Base-by-base conservation (phyloP, 352 stramenopile species). In the Elongisporangium prolatum region DNA sequence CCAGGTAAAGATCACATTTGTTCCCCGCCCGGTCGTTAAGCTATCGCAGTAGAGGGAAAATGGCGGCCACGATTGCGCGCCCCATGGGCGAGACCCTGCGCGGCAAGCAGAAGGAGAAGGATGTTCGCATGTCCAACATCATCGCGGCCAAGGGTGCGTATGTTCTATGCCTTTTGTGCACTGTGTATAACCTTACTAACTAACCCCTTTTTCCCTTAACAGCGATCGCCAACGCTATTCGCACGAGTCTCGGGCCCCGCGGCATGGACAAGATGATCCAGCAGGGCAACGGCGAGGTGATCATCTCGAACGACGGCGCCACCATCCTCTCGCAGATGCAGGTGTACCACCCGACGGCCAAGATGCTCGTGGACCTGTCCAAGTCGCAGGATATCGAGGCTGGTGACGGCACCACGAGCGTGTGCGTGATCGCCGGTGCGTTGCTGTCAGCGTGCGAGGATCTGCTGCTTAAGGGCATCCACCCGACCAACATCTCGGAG, bases 201-300 rank as follows among this genome's bases (percentile, higher is more conserved):
- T 48, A 6, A 57, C 18, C 28, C 52, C n/a, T 48, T 28, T 47
- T 50, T 57, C 9, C n/a, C 2, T 40, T 20, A 7, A 3, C 48
- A 94, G 97, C 97, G 21, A 98, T 99, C 14, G 97, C 97, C 8
- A 97, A 99, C 75, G 96, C 97, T 37, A 97, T 99, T 65, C 91
- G 97, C 57, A 99, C 97, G 59, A 98, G 91, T 59, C 82, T 99
- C 21, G 98, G 98, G 0, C 98, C 98, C 10, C 89, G 96, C 20
- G 97, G 97, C 50, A 99, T 99, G 97, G 97, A 99, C 88, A 99
- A 99, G 85, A 98, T 99, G 79, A 98, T 99, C 71, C 92, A 98
- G 74, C 87, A 97, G 54, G 86, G 88, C 57, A 95, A 98, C 65
- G 97, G 97, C 54, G 97, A 99, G 69, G 97, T 99, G 49, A 89